Conservation (phyloP, 176 grass and related monocot genomes). For the Oryza punctata region DNA sequence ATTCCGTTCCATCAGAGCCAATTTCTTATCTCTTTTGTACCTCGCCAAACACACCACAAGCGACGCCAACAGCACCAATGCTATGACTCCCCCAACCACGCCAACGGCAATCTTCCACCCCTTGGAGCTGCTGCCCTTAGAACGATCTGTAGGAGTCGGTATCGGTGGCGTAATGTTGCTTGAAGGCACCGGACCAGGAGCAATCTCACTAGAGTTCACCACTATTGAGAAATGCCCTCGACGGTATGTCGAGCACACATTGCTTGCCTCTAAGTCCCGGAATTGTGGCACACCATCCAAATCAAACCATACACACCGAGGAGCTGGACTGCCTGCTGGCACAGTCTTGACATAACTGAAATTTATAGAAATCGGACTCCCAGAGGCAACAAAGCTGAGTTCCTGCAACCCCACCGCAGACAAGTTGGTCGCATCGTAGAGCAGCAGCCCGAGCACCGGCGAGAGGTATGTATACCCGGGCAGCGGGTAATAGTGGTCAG, state of each 20-base stretch:
- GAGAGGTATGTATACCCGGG: conserved; percentile 79
- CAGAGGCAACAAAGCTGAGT: conserved; percentile 50
- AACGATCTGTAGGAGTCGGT: not conserved
- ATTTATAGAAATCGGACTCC: conserved; percentile 45
- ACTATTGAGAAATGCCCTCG: conserved; percentile 89
- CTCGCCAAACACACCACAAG: conserved; percentile 49
- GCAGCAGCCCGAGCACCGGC: conserved; percentile 74
- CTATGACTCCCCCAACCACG: conserved; percentile 46
- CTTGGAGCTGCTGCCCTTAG: conserved; percentile 54
- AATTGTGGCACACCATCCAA: conserved; percentile 59
- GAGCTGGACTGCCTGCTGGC: conserved; percentile 25
- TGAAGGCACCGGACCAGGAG: conserved; percentile 51
- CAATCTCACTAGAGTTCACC: conserved; percentile 62
- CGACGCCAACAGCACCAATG: conserved; percentile 51
- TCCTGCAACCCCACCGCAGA: conserved; percentile 52
- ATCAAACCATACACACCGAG: conserved; percentile 73
- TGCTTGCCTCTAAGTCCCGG: conserved; percentile 48
- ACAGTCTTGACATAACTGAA: conserved; percentile 47
- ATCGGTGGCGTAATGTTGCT: conserved; percentile 4
- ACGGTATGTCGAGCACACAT: conserved; percentile 47
- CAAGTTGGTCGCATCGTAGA: conserved; percentile 77
- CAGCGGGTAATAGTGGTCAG: conserved; percentile 64
- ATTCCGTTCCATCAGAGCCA: conserved; percentile 67
- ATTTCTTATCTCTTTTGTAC: conserved; percentile 49
- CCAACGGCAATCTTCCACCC: conserved; percentile 70